phyloP scores from a whole-genome alignment of 2,329 filamentous ascomycete genomes.

The Phialemoniopsis sp. region DNA sequence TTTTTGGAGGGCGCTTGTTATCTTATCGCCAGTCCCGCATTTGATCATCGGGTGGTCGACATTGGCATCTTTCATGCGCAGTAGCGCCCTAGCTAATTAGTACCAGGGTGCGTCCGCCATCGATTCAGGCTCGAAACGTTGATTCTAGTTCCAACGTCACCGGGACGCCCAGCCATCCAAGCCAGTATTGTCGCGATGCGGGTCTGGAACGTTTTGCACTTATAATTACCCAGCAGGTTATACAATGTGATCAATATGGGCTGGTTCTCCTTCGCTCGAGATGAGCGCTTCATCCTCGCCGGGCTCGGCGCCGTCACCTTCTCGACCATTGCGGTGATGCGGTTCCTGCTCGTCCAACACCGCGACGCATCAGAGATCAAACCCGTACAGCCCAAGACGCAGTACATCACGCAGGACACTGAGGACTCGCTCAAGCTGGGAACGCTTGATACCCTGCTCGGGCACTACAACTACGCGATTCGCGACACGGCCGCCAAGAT shows the following conservation, averaged over 20 bases:
- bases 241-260: conserved; percentile 28
- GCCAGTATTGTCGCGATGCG: too few relatives aligned
- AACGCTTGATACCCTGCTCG: conserved; percentile 64
- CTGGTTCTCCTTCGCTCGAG: conserved; percentile 32
- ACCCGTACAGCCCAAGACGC: conserved; percentile 59
- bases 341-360: conserved; percentile 53
- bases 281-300: conserved; percentile 50
- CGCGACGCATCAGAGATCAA: conserved; percentile 64
- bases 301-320: conserved; percentile 55
- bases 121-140: too few relatives aligned
- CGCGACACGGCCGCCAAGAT: conserved; percentile 63
- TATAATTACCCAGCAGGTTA: too few relatives aligned
- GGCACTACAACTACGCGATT: conserved; percentile 70
- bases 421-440: conserved; percentile 65
- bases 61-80: too few relatives aligned
- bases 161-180: too few relatives aligned
- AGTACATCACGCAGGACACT: conserved; percentile 71
- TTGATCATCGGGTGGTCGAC: too few relatives aligned
- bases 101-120: too few relatives aligned
- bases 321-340: conserved; percentile 52
- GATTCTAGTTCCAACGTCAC: too few relatives aligned
- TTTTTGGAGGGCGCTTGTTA: conserved; percentile 21
- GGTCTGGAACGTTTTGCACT: too few relatives aligned
- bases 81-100: too few relatives aligned
- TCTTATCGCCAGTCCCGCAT: conserved; percentile 14